Evolutionary conservation across 139 green algal species (phyloP).

Genomic region (Chlorella sp.): DNA sequence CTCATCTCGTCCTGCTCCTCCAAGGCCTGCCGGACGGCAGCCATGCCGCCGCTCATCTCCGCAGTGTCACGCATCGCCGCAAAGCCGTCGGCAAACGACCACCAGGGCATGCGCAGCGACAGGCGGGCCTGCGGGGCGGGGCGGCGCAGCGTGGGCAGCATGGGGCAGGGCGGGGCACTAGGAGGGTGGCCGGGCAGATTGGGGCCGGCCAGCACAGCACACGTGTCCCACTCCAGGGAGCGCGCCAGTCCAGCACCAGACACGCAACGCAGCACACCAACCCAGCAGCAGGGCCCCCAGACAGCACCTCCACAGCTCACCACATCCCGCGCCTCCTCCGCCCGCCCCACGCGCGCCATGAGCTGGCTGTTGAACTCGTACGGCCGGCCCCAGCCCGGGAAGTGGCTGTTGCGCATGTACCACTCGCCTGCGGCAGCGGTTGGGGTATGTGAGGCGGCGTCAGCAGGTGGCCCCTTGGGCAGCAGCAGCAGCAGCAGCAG

Average conservation of each 20-base stretch:
- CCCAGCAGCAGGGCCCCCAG: background rate
- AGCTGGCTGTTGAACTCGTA: slow-evolving; percentile 79
- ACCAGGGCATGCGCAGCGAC: slow-evolving; percentile 78
- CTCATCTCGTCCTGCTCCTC: slow-evolving; percentile 42
- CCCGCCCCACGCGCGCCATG: slow-evolving; percentile 47
- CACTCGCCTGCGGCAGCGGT: slow-evolving; percentile 64
- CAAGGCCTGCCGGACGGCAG: slow-evolving; percentile 13
- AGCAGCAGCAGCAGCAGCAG: background rate
- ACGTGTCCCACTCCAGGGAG: too few relatives aligned
- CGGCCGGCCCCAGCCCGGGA: slow-evolving; percentile 76
- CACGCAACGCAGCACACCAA: background rate
- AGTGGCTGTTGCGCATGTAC: slow-evolving; percentile 84
- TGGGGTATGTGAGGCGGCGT: too few relatives aligned
- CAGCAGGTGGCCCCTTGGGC: too few relatives aligned
- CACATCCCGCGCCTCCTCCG: slow-evolving; percentile 71
- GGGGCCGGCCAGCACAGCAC: too few relatives aligned
- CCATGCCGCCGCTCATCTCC: slow-evolving; percentile 38
- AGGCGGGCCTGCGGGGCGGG: slow-evolving; percentile 49
- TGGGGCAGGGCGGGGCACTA: too few relatives aligned
- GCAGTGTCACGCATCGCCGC: slow-evolving; percentile 40
- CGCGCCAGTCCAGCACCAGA: too few relatives aligned
- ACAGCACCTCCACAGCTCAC: slow-evolving; percentile 29
- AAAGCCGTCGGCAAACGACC: slow-evolving; percentile 65
- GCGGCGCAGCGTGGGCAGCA: background rate
- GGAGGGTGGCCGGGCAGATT: too few relatives aligned